phyloP scores from a whole-genome alignment of 2,329 filamentous ascomycete genomes.

The Ceratocystis harringtonii region DNA sequence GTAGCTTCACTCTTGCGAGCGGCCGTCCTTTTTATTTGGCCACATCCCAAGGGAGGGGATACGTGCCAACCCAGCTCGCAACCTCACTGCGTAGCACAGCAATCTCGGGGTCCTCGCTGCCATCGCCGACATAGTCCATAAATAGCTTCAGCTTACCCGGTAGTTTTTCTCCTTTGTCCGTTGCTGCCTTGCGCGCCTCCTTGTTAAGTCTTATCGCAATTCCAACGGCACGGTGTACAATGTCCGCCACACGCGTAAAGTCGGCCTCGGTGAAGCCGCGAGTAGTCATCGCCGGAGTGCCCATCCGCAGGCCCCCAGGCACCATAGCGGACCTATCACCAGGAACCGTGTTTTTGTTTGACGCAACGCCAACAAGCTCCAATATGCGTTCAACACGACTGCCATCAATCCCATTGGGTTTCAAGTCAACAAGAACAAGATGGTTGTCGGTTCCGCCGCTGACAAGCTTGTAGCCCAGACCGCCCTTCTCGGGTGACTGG shows the following conservation, averaged over 20 bases:
- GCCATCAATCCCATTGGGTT: slow-evolving; percentile 75
- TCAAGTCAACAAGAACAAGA: slow-evolving; percentile 82
- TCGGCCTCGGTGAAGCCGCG: slow-evolving; percentile 82
- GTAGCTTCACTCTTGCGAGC: neutral
- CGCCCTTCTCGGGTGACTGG: slow-evolving; percentile 55
- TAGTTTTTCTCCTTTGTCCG: slow-evolving; percentile 51
- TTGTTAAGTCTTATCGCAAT: slow-evolving; percentile 66
- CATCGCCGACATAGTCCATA: slow-evolving; percentile 51
- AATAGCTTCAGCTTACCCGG: slow-evolving; percentile 51
- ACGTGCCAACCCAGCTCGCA: slow-evolving; percentile 63
- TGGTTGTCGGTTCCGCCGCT: slow-evolving; percentile 95
- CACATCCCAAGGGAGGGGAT: slow-evolving; percentile 51
- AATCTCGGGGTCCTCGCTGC: slow-evolving; percentile 54
- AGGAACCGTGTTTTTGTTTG: slow-evolving; percentile 98
- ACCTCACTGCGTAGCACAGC: slow-evolving; percentile 59
- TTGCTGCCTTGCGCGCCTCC: slow-evolving; percentile 51
- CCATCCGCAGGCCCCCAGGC: slow-evolving; percentile 84
- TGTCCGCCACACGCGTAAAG: slow-evolving; percentile 72
- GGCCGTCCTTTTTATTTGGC: slow-evolving; percentile 19
- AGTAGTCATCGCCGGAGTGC: slow-evolving; percentile 94
- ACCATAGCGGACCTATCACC: slow-evolving; percentile 88
- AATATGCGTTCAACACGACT: slow-evolving; percentile 79
- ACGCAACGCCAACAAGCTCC: slow-evolving; percentile 86
- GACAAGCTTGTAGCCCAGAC: slow-evolving; percentile 75
- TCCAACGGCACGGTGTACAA: slow-evolving; percentile 68